Percentiles rank a stretch among this genome's conserved stretches.
Evolutionary conservation across 2,329 filamentous ascomycete genomes (phyloP).

Genomic region (Epichloe aotearoae): DNA sequence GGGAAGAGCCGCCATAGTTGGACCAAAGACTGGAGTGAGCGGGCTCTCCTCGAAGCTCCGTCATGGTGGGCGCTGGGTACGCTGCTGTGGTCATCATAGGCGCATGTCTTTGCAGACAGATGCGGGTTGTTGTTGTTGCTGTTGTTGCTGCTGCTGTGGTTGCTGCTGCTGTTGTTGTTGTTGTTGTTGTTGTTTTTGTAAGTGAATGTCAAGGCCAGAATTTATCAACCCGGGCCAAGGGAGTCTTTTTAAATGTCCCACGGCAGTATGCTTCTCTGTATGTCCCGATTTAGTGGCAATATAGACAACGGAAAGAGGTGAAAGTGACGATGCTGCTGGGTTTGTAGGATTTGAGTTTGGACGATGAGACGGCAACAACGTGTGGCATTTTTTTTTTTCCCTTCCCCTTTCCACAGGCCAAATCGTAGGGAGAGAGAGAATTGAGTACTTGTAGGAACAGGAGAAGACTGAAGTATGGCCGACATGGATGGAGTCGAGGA

Average conservation of each 20-base stretch:
- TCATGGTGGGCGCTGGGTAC: slow-evolving; percentile 45
- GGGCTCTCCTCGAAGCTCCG: slow-evolving; percentile 48
- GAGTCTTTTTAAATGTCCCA: not conserved
- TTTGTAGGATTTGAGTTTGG: not conserved
- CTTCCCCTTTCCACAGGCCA: slow-evolving; percentile 3
- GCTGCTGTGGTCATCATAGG: slow-evolving; percentile 49
- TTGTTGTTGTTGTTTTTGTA: not conserved
- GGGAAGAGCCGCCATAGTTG: slow-evolving; percentile 41
- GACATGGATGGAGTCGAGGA: slow-evolving; percentile 8
- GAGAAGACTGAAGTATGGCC: slow-evolving; percentile 2
- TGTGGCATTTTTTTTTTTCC: slow-evolving; percentile 4
- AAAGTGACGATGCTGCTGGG: not conserved
- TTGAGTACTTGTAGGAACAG: slow-evolving; percentile 2
- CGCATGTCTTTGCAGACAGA: slow-evolving; percentile 25
- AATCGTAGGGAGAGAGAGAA: not conserved
- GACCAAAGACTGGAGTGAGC: slow-evolving; percentile 45
- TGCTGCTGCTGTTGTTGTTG: not conserved
- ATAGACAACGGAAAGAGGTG: not conserved
- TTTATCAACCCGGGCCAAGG: not conserved
- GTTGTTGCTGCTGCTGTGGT: not conserved
- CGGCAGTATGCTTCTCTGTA: not conserved
- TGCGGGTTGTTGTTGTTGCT: not conserved
- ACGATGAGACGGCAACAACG: slow-evolving; percentile 1
- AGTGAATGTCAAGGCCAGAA: not conserved
- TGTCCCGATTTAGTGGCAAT: not conserved